phyloP scores from a whole-genome alignment of 1,284 basidiomycete genomes.

The Xanthoconium separans region DNA sequence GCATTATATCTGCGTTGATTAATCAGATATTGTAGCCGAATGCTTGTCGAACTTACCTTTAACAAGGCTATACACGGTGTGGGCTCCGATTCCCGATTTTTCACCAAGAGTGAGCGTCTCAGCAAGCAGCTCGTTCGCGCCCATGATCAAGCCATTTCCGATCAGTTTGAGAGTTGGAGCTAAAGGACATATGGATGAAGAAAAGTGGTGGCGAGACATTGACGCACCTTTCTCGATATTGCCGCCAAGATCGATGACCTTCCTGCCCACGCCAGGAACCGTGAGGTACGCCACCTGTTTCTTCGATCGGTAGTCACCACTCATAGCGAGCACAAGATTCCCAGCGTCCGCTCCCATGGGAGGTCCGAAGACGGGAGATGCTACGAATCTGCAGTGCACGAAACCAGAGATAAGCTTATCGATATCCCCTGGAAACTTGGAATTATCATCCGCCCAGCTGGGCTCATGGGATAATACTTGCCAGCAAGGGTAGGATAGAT shows the following conservation, averaged over 20 bases:
- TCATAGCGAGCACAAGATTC: constrained; percentile 74
- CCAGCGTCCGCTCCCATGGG: constrained; percentile 67
- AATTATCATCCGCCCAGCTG: neutral
- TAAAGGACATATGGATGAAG: constrained; percentile 21
- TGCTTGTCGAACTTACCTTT: constrained; percentile 43
- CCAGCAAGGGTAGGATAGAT: constrained; percentile 75
- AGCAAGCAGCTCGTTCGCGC: constrained; percentile 74
- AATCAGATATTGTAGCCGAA: constrained; percentile 20
- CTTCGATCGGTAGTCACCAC: constrained; percentile 83
- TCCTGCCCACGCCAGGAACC: constrained; percentile 78
- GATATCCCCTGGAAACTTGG: constrained; percentile 52
- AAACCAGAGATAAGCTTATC: constrained; percentile 66
- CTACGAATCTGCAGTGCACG: constrained; percentile 67
- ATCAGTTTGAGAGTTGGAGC: constrained; percentile 81
- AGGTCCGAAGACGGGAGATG: constrained; percentile 80
- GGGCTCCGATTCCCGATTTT: constrained; percentile 77
- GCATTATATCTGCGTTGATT: constrained; percentile 49
- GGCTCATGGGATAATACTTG: constrained; percentile 17
- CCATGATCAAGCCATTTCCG: constrained; percentile 70
- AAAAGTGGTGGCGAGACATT: neutral
- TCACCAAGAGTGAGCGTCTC: constrained; percentile 84
- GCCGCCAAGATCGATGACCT: constrained; percentile 71
- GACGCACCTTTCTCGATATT: constrained; percentile 71
- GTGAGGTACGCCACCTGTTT: constrained; percentile 75
- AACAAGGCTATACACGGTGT: constrained; percentile 56